phyloP scores from a whole-genome alignment of 169 alveolate species.

The Babesia bovis region DNA sequence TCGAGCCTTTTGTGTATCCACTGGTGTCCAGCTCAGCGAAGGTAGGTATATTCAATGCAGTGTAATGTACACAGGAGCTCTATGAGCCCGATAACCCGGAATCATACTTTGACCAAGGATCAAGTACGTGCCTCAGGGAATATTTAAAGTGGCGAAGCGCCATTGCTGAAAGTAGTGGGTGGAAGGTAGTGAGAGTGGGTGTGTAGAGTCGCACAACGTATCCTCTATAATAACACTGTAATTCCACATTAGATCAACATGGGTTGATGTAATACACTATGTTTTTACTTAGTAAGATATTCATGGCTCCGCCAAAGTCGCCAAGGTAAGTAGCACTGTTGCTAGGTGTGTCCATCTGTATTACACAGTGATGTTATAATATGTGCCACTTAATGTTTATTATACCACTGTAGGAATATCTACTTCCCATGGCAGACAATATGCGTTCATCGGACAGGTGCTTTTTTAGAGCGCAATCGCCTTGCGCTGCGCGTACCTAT shows the following conservation, averaged over 20 bases:
- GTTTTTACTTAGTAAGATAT: constrained; percentile 26
- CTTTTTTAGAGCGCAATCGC: constrained; percentile 81
- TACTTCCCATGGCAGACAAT: constrained; percentile 87
- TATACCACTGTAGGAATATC: constrained; percentile 71
- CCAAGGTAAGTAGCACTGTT: constrained; percentile 77
- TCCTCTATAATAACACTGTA: too few relatives aligned
- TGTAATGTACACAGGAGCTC: neutral
- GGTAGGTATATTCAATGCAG: neutral
- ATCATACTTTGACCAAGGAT: constrained; percentile 7
- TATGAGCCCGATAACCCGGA: constrained; percentile 21
- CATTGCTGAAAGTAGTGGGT: constrained; percentile 16
- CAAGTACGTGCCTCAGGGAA: neutral
- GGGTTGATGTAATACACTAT: too few relatives aligned
- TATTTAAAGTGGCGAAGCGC: constrained; percentile 16
- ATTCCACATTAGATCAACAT: too few relatives aligned
- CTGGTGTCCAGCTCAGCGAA: neutral
- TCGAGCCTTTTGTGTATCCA: constrained; percentile 32
- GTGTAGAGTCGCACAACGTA: neutral
- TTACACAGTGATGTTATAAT: neutral
- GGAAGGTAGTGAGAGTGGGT: constrained; percentile 27
- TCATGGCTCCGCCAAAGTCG: constrained; percentile 71
- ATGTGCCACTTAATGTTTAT: neutral
- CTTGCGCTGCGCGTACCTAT: constrained; percentile 85
- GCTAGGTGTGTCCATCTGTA: neutral
- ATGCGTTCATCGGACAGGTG: constrained; percentile 81